phyloP scores from a whole-genome alignment of 129 eudicot genomes.

The Pittosporum tobira region DNA sequence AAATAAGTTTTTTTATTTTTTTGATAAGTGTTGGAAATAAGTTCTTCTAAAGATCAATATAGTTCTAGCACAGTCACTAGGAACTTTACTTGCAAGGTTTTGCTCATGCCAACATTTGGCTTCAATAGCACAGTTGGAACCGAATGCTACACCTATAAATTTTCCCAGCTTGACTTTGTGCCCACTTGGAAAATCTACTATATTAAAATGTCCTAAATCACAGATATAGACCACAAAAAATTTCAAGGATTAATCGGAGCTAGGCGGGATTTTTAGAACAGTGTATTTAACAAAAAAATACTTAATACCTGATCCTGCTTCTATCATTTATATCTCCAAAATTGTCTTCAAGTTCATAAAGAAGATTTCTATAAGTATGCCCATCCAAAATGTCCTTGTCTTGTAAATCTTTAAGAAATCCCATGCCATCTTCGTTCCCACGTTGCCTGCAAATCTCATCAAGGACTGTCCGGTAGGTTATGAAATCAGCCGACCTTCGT shows the following conservation, averaged over 20 bases:
- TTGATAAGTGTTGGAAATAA: no score
- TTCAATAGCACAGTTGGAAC: no score
- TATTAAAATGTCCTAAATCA: background rate
- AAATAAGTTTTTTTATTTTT: no score
- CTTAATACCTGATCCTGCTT: conserved; percentile 14
- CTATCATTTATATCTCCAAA: conserved; percentile 15
- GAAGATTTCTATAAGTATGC: conserved; percentile 37
- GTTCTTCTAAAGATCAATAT: no score
- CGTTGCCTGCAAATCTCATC: conserved; percentile 50
- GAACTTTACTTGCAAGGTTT: no score
- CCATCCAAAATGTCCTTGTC: conserved; percentile 47
- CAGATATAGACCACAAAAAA: background rate
- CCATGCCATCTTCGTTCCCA: conserved; percentile 40
- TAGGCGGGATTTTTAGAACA: no score
- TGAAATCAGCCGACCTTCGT: conserved; percentile 43
- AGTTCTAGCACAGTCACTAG: no score
- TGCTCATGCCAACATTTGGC: no score
- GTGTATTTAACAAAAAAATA: no score
- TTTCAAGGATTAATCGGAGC: no score
- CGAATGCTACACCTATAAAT: background rate
- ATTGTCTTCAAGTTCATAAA: conserved; percentile 33
- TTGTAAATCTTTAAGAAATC: conserved; percentile 44
- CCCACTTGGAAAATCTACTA: background rate
- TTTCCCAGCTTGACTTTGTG: background rate
- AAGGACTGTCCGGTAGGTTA: conserved; percentile 59